A percentile compares a stretch with the other conserved stretches of the same genome.
Evolutionary conservation across 2,329 filamentous ascomycete genomes (phyloP).

Genomic region (Malbranchea cinnamomea): DNA sequence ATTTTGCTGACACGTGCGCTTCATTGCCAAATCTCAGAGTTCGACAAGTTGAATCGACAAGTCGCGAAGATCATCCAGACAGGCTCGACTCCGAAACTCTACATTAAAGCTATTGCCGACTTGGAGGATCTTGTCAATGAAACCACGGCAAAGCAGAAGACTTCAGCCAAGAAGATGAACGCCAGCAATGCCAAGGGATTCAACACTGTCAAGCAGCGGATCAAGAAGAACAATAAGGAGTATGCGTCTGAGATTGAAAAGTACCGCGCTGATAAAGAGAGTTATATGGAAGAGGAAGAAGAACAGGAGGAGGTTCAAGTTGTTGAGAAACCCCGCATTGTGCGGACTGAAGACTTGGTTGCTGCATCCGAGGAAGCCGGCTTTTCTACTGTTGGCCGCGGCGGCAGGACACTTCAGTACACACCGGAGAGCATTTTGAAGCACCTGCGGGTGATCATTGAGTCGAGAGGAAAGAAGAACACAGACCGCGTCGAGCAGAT

Average conservation of each 20-base stretch:
- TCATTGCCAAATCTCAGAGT: constrained; percentile 43
- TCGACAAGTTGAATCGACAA: constrained; percentile 85
- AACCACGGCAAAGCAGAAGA: constrained; percentile 87
- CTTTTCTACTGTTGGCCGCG: constrained; percentile 76
- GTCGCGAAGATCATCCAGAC: constrained; percentile 62
- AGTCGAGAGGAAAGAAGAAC: constrained; percentile 97
- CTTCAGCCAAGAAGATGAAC: constrained; percentile 97
- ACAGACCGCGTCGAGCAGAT: constrained; percentile 92
- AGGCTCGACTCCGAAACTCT: constrained; percentile 72
- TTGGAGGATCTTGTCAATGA: constrained; percentile 92
- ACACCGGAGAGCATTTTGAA: constrained; percentile 98
- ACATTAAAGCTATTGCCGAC: constrained; percentile 85
- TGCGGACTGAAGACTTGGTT: constrained; percentile 28
- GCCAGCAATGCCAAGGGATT: constrained; percentile 84
- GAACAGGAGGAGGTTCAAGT: constrained; percentile 48
- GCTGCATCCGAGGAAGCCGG: constrained; percentile 59
- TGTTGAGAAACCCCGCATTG: constrained; percentile 34
- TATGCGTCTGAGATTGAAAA: constrained; percentile 75
- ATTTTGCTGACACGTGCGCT: constrained; percentile 6
- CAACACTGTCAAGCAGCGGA: constrained; percentile 94
- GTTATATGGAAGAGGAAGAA: constrained; percentile 72
- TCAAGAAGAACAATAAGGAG: constrained; percentile 98
- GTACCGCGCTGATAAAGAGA: constrained; percentile 73
- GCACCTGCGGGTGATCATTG: constrained; percentile 81
- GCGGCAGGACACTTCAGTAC: constrained; percentile 77